Conservation (phyloP, 257 asterid species). For the Gardenia jasminoides region DNA sequence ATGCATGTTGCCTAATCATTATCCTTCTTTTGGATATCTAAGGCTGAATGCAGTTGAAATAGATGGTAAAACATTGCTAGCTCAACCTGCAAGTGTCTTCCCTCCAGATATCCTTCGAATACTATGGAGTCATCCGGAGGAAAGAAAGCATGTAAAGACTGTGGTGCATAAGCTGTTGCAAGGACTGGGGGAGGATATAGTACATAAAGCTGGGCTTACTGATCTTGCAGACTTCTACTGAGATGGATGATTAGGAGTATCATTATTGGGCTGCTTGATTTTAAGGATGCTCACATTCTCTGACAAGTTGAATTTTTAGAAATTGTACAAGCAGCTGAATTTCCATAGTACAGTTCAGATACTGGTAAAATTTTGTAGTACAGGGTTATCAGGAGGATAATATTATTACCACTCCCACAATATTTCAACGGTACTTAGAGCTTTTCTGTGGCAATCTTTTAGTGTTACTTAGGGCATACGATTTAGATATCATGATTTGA, state of each 20-base stretch:
- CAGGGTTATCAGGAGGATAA: background rate
- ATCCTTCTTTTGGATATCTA: slow-evolving; percentile 6
- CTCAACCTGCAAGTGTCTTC: slow-evolving; percentile 54
- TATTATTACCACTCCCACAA: background rate
- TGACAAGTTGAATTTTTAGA: background rate
- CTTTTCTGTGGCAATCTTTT: background rate
- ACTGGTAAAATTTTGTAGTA: background rate
- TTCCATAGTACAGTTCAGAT: background rate
- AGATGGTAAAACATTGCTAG: slow-evolving; percentile 38
- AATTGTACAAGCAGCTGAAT: background rate
- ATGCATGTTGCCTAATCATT: slow-evolving; percentile 13
- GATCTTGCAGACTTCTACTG: slow-evolving; percentile 23
- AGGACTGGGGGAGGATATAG: slow-evolving; percentile 16
- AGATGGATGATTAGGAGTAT: slow-evolving; percentile 15
- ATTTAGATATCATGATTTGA: background rate
- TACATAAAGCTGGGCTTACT: slow-evolving; percentile 16
- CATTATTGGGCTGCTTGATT: background rate
- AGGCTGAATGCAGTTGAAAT: slow-evolving; percentile 43
- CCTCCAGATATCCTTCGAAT: slow-evolving; percentile 45
- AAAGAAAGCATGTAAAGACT: slow-evolving; percentile 36
- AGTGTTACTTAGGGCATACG: background rate
- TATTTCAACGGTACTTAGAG: background rate
- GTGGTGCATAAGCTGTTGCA: slow-evolving; percentile 32
- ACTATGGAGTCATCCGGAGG: slow-evolving; percentile 57
- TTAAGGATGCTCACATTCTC: background rate